Base-by-base conservation (phyloP, 2,329 filamentous ascomycete species). In the Fusarium floridanum region DNA sequence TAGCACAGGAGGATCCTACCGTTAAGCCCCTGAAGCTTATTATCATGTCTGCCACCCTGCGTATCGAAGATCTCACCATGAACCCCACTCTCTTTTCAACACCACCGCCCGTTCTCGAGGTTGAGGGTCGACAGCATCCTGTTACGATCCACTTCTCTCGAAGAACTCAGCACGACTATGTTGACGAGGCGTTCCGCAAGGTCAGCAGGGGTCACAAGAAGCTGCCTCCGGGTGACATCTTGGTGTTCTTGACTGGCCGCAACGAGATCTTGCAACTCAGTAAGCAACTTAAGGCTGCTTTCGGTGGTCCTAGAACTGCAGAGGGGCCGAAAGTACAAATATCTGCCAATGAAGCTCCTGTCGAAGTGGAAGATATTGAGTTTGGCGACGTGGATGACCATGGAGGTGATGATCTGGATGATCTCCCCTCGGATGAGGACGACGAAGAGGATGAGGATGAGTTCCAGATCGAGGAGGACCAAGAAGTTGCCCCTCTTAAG, bases 21-120 rank as follows among this genome's bases (percentile, higher is more conserved):
- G 85, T 93, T 32, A 92, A 91, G 74, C 95, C 95, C 0, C 84
- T 99, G 62, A 99, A 98, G 83, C 88, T 99, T 10, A 91, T 99
- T 69, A 97, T 99, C 84, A 99, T 99, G 97, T 98, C 96, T 69
- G 97, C 97, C 50, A 99, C 97, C 3, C 87, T 99, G 37, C 89
- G 95, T 68, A 94, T 98, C 55, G 94, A 95, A 14, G 96, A 98
- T 80, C 94, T 99, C 77, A 95, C 94, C 0, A 90, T 95, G 80
- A 98, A 99, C 79, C 85, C 90, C 10, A 91, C 89, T 17, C 86
- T 99, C 0, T 99, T 99, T 82, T 86, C 91, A 5, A 88, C 86
- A 0, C 89, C 94, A 4, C 97, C 97, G 0, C 96, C 95, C 0
- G 89, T 98, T 2, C 88, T 99, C 1, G 91, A 98, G 81, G 93